Conservation (phyloP, 2,329 filamentous ascomycete genomes). For the Eutypa lata region DNA sequence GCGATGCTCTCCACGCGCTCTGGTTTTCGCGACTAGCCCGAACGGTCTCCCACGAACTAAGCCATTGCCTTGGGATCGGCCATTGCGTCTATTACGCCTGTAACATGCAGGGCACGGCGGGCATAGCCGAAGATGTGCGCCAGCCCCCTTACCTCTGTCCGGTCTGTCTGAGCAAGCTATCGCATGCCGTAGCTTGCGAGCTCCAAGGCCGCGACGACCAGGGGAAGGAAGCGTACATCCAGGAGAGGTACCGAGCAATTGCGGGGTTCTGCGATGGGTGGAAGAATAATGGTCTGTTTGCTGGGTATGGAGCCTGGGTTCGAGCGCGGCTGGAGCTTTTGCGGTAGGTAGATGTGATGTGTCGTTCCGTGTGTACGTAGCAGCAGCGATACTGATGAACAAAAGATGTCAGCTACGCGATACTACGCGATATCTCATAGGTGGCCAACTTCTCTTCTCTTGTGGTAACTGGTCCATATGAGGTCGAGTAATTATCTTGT, state of each 20-base stretch:
- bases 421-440: too few relatives aligned
- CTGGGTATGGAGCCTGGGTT: slow-evolving; percentile 43
- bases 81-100: slow-evolving; percentile 67
- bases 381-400: too few relatives aligned
- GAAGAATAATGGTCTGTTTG: slow-evolving; percentile 41
- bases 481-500: too few relatives aligned
- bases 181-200: slow-evolving; percentile 27
- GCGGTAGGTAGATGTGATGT: too few relatives aligned
- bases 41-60: slow-evolving; percentile 62
- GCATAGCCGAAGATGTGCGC: slow-evolving; percentile 54
- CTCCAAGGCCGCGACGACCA: slow-evolving; percentile 11
- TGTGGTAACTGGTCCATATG: too few relatives aligned
- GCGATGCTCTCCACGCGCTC: slow-evolving; percentile 33
- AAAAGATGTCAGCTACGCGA: too few relatives aligned
- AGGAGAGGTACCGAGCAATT: slow-evolving; percentile 38
- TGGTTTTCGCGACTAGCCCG: slow-evolving; percentile 58
- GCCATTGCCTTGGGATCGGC: slow-evolving; percentile 64
- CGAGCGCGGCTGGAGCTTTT: slow-evolving; percentile 18
- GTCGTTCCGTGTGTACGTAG: too few relatives aligned
- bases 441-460: too few relatives aligned
- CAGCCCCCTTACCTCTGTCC: slow-evolving; percentile 64
- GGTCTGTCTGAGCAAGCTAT: slow-evolving; percentile 54
- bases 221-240: slow-evolving; percentile 19
- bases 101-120: slow-evolving; percentile 59
- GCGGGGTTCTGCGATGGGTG: slow-evolving; percentile 39